phyloP scores from a whole-genome alignment of 2,329 filamentous ascomycete species.

The Cryphonectria nitschkei region DNA sequence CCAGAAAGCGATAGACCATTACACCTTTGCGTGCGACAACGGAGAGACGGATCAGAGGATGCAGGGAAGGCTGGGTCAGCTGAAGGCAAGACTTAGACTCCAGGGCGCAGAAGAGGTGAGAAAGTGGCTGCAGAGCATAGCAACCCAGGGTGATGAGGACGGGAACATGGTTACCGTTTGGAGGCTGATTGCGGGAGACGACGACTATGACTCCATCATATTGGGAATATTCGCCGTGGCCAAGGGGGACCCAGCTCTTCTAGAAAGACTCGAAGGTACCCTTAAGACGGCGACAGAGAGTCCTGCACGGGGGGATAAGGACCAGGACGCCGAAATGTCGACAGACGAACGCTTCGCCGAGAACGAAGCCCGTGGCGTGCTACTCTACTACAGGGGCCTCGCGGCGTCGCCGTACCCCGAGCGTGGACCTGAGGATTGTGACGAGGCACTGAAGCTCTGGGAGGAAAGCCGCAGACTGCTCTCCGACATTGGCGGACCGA shows the following conservation, averaged over 20 bases:
- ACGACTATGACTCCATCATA: conserved; percentile 28
- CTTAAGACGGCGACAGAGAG: conserved; percentile 1
- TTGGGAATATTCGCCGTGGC: conserved; percentile 29
- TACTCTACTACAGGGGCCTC: conserved; percentile 27
- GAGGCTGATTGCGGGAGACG: conserved; percentile 29
- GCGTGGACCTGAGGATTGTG: neutral
- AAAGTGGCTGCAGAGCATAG: conserved; percentile 12
- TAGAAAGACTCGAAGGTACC: conserved; percentile 26
- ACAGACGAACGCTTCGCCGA: conserved; percentile 27
- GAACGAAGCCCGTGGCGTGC: conserved; percentile 27
- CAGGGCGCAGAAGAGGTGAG: conserved; percentile 13
- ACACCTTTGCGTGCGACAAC: neutral
- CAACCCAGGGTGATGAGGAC: conserved; percentile 6
- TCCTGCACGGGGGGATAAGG: neutral
- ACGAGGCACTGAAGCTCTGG: conserved; percentile 27
- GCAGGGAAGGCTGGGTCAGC: neutral
- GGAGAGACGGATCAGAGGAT: neutral
- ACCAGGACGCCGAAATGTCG: conserved; percentile 2
- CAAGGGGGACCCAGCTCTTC: conserved; percentile 27
- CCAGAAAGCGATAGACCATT: neutral
- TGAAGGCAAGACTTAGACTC: conserved; percentile 4
- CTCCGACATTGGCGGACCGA: conserved; percentile 29
- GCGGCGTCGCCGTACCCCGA: neutral
- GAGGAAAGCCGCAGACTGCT: conserved; percentile 30
- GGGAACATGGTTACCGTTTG: conserved; percentile 25